Conservation (phyloP, 306 rosid genomes). For the Cercis canadensis region DNA sequence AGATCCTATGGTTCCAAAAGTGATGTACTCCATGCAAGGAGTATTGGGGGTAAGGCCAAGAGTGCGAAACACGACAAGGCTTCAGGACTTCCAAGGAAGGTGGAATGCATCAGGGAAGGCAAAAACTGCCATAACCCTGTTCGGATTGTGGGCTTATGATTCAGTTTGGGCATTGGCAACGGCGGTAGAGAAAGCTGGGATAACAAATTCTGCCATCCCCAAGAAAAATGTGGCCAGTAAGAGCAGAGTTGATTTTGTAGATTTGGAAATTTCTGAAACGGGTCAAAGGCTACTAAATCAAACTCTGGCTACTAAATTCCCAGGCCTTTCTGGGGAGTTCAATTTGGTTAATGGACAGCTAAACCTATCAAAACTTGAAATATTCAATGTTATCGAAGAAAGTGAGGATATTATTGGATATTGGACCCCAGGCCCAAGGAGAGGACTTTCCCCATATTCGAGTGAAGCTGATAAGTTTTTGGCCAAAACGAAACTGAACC, state of each 20-base stretch:
- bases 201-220: neutral
- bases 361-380: constrained; percentile 37
- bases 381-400: constrained; percentile 41
- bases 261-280: no score
- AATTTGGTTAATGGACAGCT: constrained; percentile 32
- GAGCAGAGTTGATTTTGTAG: no score
- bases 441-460: neutral
- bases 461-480: neutral
- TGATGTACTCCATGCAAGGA: constrained; percentile 49
- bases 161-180: constrained; percentile 41
- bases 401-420: constrained; percentile 44
- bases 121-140: constrained; percentile 2
- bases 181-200: constrained; percentile 28
- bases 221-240: neutral
- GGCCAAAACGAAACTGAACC: constrained; percentile 4
- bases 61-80: neutral
- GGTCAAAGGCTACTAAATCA: no score
- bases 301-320: constrained; percentile 22
- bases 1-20: constrained; percentile 10
- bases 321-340: constrained; percentile 44
- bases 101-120: neutral
- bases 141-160: constrained; percentile 55
- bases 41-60: constrained; percentile 48
- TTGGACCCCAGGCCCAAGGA: constrained; percentile 23
- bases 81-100: constrained; percentile 27